phyloP scores from a whole-genome alignment of 2,329 filamentous ascomycete species.

The Juglanconis oblonga region DNA sequence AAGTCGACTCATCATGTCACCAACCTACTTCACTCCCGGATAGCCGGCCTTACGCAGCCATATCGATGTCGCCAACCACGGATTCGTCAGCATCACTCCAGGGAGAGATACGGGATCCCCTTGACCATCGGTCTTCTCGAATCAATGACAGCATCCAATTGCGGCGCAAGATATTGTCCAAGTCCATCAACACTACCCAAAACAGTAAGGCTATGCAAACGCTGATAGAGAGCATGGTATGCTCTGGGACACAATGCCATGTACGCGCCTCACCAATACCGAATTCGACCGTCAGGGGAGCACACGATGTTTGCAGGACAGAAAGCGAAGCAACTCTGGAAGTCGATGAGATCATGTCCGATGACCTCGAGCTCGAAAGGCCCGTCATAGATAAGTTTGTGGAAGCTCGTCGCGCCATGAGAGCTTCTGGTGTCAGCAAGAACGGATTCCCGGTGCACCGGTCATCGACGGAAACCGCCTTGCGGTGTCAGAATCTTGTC shows the following conservation, averaged over 20 bases:
- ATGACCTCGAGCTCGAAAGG: constrained; percentile 14
- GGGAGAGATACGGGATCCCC: neutral
- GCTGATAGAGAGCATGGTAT: constrained; percentile 17
- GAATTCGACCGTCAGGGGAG: constrained; percentile 13
- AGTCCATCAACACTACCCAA: constrained; percentile 14
- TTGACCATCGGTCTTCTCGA: neutral
- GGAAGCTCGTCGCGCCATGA: constrained; percentile 21
- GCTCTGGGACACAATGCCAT: constrained; percentile 16
- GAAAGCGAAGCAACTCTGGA: constrained; percentile 19
- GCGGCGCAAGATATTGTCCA: constrained; percentile 13
- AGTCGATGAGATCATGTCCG: constrained; percentile 21
- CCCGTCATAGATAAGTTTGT: constrained; percentile 20
- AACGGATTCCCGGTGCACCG: constrained; percentile 24
- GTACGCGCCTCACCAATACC: constrained; percentile 7
- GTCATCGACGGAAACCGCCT: constrained; percentile 28
- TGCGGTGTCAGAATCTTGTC: constrained; percentile 31
- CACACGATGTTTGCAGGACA: constrained; percentile 9
- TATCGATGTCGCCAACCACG: constrained; percentile 2
- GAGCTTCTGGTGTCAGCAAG: constrained; percentile 23
- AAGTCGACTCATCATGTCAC: neutral
- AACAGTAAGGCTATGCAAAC: constrained; percentile 6
- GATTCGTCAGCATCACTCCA: neutral
- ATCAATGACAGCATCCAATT: constrained; percentile 9
- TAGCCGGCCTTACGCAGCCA: neutral
- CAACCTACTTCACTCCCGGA: neutral